Evolutionary conservation across 1,139 yeast genomes (phyloP), one percentile per base, ranked within the genome.

Genomic region (Debaryomycetaceae sp.): DNA sequence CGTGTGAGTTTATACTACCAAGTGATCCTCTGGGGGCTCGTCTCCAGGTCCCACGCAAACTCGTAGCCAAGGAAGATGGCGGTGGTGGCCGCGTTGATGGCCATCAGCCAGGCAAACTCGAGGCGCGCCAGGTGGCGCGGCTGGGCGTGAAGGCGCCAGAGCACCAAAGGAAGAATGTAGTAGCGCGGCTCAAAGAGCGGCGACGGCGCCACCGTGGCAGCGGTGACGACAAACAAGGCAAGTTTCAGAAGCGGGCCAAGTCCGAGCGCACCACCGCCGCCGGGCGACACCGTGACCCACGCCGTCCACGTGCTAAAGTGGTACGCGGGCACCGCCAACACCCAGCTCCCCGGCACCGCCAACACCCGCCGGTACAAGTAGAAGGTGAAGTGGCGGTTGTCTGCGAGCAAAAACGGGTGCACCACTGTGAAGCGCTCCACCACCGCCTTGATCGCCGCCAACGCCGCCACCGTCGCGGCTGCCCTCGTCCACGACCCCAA

Each of bases 161-260:
- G 51, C 10, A 83, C 51, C 48, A 76, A 77, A 3, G 98, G 97
- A 3, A 85, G 49, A 31, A 91, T 83, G 53, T 82, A 91, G 54
- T 93, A 91, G 34, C 98, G 72, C 28, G 96, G 96, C 53, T 91
- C 99, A 46, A 93, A 78, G 40, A 91, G 63, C 7, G 98, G 97
- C 0, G 95, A 80, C 10, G 97, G 96, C 1, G 83, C 74, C 16
- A 91, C 65, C 0, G 93, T 82, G 2, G 76, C 52, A 2, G 69
- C 47, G 0, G 74, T 65, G 18, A 89, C 81, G 0, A 61, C 56
- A 2, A 78, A 37, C 36, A 68, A 76, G 1, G 78, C 71, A 7
- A 72, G 7, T 4, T 57, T 55, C 13, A 67, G 57, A 5, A 70
- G 48, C n/a, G 54, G 49, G 6, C 63, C 53, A 19, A 61, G 40